Base-by-base conservation (phyloP, 1,139 yeast species). In the Groenewaldozyma auringiensis region DNA sequence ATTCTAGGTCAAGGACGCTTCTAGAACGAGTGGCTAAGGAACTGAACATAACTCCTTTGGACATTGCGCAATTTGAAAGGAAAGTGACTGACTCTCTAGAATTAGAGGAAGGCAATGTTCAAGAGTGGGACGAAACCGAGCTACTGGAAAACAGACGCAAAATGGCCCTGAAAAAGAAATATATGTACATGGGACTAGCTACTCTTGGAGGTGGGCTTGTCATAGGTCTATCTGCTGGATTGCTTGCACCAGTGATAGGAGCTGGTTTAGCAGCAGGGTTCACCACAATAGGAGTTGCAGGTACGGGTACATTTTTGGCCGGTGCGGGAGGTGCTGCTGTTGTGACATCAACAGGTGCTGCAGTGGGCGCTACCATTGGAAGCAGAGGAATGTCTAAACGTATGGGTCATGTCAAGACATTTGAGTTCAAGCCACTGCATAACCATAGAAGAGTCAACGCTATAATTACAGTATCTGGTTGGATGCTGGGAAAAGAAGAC, bases 231-330 rank as follows among this genome's bases (percentile, higher is more conserved):
- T 86, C 96, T 47, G 97, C 96, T 13, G 99, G 99, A 2, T 67
- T 94, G 41, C 69, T 94, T 43, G 98, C 98, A 0, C 99, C 99
- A 0, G 95, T 94, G 3, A 94, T 94, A 58, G 98, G 98, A 40
- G 97, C 97, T 1, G 98, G 99, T 56, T 63, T 94, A 22, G 98
- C 98, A 1, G 97, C 98, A 2, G 99, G 98, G 9, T 71, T 94
- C 40, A 83, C 97, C 0, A 92, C 98, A 0, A 79, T 92, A 27
- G 99, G 99, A 22, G 84, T 94, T 22, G 72, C 86, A 1, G 98
- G 99, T 18, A 88, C 98, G 0, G 68, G 87, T 17, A 86, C 95
- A 1, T 92, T 94, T 56, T 69, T 94, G 35, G 96, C 97, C 0
- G 98, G 98, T 41, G 87, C 94, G 1, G 98, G 96, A 22, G 98